Evolutionary conservation across 1,139 yeast genomes (phyloP), one percentile per base, ranked within the genome.

Genomic region (Hyphopichia burtonii): DNA sequence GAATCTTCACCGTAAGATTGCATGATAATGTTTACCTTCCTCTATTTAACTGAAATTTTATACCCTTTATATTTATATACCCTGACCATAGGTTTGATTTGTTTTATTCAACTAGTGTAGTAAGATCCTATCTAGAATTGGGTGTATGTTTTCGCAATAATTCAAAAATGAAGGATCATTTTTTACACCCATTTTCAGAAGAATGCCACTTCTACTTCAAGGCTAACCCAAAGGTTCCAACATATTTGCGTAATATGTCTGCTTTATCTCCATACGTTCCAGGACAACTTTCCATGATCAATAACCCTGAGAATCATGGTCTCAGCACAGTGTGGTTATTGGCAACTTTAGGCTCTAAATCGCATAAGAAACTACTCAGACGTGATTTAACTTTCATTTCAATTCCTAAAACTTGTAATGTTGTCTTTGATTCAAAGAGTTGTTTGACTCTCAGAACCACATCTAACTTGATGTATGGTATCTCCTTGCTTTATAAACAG

Each of bases 391-490:
- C 68, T 15, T 53, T 61, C 1, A 58, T 74, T 0, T 74, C 80
- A 2, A 77, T 80, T 23, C 82, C 83, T 0, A 55, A 61, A 9
- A 64, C 74, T 0, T 78, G 84, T 49, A 47, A 50, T 1, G 59
- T 59, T 5, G 60, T 77, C 34, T 53, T 59, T 6, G 43, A 52
- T 2, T 56, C 65, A 1, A 48, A 55, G 2, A 44, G 54, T 1
- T 57, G 65, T 1, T 50, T 65, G 18, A 65, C 74, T 2, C 65
- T 82, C 22, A 57, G 83, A 30, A 63, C 72, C 22, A 64, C 75
- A 0, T 78, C 86, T 0, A 75, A 65, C 42, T 57, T 83, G 19
- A 57, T 83, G 45, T 74, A 76, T 49, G 90, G 90, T 0, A 69
- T 82, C 2, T 67, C 84, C 0, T 54, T 82, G 33, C 69, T 79